Conservation (phyloP, 1,139 yeast genomes). For the Kodamaea arcana region DNA sequence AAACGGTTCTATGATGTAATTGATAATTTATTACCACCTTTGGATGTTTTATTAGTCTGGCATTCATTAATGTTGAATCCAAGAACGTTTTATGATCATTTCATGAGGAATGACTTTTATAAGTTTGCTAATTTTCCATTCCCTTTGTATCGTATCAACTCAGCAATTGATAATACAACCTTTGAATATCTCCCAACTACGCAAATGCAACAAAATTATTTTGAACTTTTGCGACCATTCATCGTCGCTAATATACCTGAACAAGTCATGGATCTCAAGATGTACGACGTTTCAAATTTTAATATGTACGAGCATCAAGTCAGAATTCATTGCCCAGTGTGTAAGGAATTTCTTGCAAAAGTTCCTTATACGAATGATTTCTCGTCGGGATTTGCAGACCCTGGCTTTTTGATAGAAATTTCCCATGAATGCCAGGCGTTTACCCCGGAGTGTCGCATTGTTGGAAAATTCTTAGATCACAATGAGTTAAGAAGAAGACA, state of each 20-base stretch:
- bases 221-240: neutral
- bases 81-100: slow-evolving; percentile 21
- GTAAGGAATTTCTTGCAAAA: slow-evolving; percentile 9
- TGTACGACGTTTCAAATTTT: slow-evolving; percentile 1
- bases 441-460: too few relatives aligned
- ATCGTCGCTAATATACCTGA: neutral
- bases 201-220: neutral
- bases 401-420: neutral
- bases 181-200: slow-evolving; percentile 14
- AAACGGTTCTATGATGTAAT: neutral
- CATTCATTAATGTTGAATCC: slow-evolving; percentile 27
- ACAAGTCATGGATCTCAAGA: slow-evolving; percentile 5
- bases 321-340: slow-evolving; percentile 18
- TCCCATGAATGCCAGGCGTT: neutral
- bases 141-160: slow-evolving; percentile 19
- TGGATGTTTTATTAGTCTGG: slow-evolving; percentile 37
- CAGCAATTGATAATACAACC: slow-evolving; percentile 16
- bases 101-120: slow-evolving; percentile 18
- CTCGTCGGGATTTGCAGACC: slow-evolving; percentile 22
- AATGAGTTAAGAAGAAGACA: neutral
- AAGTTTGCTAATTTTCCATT: slow-evolving; percentile 19
- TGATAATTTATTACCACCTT: slow-evolving; percentile 20
- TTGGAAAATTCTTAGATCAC: neutral
- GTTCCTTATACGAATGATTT: slow-evolving; percentile 14
- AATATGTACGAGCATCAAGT: slow-evolving; percentile 6